Conservation (phyloP, 306 rosid genomes). For the Vicia villosa region DNA sequence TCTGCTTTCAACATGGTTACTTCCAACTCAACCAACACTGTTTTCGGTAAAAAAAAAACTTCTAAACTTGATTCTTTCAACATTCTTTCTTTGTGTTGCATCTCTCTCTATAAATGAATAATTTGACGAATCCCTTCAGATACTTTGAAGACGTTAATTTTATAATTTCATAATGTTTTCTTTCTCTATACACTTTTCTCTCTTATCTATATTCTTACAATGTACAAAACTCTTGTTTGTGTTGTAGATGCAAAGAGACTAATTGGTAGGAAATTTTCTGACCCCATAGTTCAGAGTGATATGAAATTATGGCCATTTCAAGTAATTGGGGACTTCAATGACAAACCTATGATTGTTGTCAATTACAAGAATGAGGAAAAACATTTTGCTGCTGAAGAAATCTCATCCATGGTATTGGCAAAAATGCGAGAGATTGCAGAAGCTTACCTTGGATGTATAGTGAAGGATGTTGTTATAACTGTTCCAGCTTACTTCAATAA, state of each 20-base stretch:
- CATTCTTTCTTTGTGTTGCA: no score
- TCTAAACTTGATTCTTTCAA: neutral
- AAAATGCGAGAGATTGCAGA: slow-evolving; percentile 71
- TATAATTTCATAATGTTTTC: no score
- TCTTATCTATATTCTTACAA: no score
- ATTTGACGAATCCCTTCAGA: no score
- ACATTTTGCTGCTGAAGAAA: slow-evolving; percentile 48
- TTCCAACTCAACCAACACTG: slow-evolving; percentile 52
- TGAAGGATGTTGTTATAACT: slow-evolving; percentile 19
- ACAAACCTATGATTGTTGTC: slow-evolving; percentile 52
- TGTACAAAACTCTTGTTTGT: neutral
- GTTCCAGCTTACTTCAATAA: slow-evolving; percentile 36
- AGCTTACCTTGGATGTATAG: slow-evolving; percentile 41
- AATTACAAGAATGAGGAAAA: slow-evolving; percentile 36
- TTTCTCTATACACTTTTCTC: no score
- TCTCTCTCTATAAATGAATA: no score
- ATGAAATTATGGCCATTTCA: slow-evolving; percentile 57
- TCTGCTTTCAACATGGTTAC: slow-evolving; percentile 59
- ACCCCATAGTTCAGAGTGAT: slow-evolving; percentile 52
- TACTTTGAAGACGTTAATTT: no score
- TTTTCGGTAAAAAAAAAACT: slow-evolving; percentile 38
- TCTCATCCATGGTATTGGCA: slow-evolving; percentile 54
- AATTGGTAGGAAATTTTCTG: slow-evolving; percentile 63
- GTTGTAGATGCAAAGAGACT: slow-evolving; percentile 55
- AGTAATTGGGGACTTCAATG: slow-evolving; percentile 31